A percentile compares a stretch with the other conserved stretches of the same genome.
Evolutionary conservation across 371 early-diverging fungal genomes (phyloP).

Genomic region (Mucor racemosus): DNA sequence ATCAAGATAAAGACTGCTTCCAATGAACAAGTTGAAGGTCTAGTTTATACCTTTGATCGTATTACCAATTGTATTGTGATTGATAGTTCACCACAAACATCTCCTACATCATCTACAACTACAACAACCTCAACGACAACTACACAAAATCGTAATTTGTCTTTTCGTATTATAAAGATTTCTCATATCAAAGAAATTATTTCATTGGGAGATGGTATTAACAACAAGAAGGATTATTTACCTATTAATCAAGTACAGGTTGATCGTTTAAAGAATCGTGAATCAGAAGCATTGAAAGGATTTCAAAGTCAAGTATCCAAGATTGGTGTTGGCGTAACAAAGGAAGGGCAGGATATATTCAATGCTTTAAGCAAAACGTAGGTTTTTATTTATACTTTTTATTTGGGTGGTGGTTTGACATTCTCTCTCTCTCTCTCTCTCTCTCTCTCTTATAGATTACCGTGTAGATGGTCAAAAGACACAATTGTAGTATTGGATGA

Average conservation of each 20-base stretch:
- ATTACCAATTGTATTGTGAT: conserved; percentile 68
- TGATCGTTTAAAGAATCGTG: conserved; percentile 65
- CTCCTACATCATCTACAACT: conserved; percentile 10
- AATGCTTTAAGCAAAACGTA: conserved; percentile 85
- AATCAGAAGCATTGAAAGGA: conserved; percentile 61
- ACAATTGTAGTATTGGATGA: conserved; percentile 85
- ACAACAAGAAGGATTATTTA: conserved; percentile 17
- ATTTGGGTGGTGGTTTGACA: too few relatives aligned
- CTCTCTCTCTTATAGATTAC: conserved; percentile 57
- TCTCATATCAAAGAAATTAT: conserved; percentile 65
- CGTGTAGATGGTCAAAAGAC: conserved; percentile 82
- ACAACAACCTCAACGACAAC: conserved; percentile 25
- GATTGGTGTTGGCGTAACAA: conserved; percentile 82
- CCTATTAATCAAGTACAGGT: conserved; percentile 48
- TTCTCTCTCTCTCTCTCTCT: too few relatives aligned
- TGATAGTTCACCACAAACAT: conserved; percentile 34
- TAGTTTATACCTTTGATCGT: conserved; percentile 66
- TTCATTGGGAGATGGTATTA: conserved; percentile 16
- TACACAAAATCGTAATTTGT: conserved; percentile 22
- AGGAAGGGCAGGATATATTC: conserved; percentile 80
- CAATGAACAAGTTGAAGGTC: conserved; percentile 65
- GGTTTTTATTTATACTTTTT: conserved; percentile 10
- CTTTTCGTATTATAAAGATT: conserved; percentile 65
- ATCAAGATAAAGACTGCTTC: conserved; percentile 61
- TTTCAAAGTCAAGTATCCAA: conserved; percentile 66